Evolutionary conservation across 2,329 filamentous ascomycete species (phyloP).

Genomic region (Diaporthe vaccinii): DNA sequence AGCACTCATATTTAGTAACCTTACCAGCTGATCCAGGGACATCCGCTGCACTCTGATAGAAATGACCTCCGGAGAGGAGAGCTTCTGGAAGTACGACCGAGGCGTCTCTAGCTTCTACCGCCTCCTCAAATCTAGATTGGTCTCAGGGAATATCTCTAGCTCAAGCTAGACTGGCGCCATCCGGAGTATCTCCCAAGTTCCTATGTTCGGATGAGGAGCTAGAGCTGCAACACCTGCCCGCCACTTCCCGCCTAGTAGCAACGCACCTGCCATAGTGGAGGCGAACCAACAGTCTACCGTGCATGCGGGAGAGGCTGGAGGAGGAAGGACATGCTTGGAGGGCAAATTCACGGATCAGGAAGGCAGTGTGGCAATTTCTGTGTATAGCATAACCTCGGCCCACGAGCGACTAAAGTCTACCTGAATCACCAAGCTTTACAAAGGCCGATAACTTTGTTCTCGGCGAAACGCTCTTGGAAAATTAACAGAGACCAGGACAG

Average conservation of each 20-base stretch:
- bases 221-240: neutral
- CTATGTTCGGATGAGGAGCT: neutral
- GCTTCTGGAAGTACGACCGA: constrained; percentile 6
- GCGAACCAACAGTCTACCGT: neutral
- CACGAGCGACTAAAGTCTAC: neutral
- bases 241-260: neutral
- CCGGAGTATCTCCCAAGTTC: neutral
- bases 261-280: neutral
- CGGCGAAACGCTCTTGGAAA: neutral
- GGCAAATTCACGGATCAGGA: neutral
- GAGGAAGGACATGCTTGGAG: neutral
- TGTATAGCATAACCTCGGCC: too few species aligned
- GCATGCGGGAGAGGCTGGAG: too few species aligned
- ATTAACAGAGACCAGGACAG: too few species aligned
- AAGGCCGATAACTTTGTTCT: neutral
- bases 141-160: neutral
- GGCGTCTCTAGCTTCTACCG: neutral
- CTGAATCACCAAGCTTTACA: too few species aligned
- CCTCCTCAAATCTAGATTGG: neutral
- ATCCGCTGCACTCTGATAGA: neutral
- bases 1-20: neutral
- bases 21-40: neutral
- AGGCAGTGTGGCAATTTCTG: neutral
- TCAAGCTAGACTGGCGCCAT: neutral
- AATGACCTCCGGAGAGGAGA: neutral